Percentiles rank a stretch among this genome's conserved stretches.
phyloP scores from a whole-genome alignment of 2,329 filamentous ascomycete genomes.

The Exophiala mesophila region DNA sequence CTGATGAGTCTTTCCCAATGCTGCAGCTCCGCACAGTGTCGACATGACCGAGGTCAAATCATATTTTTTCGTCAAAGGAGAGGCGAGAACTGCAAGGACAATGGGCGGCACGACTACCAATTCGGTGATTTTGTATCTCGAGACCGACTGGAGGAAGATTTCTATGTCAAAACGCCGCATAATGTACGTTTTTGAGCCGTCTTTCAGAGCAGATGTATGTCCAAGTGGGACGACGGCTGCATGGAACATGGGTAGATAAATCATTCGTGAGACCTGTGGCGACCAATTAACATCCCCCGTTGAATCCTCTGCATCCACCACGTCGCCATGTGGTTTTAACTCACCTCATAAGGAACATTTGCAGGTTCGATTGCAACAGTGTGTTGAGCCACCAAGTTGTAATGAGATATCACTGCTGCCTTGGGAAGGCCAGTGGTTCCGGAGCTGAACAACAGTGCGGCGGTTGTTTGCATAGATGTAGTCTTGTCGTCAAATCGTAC shows the following conservation, averaged over 20 bases:
- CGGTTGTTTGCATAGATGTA: slow-evolving; percentile 40
- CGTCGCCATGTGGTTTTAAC: not conserved
- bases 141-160: slow-evolving; percentile 68
- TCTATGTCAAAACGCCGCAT: slow-evolving; percentile 78
- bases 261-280: slow-evolving; percentile 31
- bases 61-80: slow-evolving; percentile 15
- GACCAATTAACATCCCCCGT: too few relatives aligned
- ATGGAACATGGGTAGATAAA: slow-evolving; percentile 50
- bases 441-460: slow-evolving; percentile 49
- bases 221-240: slow-evolving; percentile 44
- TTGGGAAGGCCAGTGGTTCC: slow-evolving; percentile 60
- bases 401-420: slow-evolving; percentile 53
- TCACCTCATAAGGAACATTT: not conserved
- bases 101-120: slow-evolving; percentile 59
- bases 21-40: slow-evolving; percentile 45
- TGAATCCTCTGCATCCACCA: not conserved
- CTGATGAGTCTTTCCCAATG: slow-evolving; percentile 41
- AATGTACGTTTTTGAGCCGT: slow-evolving; percentile 49
- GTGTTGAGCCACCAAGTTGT: slow-evolving; percentile 21
- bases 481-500: slow-evolving; percentile 37
- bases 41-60: slow-evolving; percentile 39
- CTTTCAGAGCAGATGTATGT: slow-evolving; percentile 42
- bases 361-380: slow-evolving; percentile 4
- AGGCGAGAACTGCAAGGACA: slow-evolving; percentile 31
- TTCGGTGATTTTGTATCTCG: slow-evolving; percentile 69